Base-by-base conservation (phyloP, 768 basidiomycete species). In the Dioszegia crocea region DNA sequence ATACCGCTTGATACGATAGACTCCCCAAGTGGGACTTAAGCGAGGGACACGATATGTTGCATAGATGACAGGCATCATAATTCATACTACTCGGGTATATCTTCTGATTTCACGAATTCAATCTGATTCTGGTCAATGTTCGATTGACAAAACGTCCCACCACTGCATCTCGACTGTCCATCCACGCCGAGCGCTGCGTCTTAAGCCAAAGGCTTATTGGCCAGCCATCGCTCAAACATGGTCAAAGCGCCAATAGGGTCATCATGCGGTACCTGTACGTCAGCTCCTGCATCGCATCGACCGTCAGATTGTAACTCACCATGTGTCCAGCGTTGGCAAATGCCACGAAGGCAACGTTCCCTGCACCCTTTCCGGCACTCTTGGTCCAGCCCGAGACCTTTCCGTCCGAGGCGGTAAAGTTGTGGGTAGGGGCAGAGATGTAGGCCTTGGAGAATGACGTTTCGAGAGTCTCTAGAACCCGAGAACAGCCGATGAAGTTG, bases 181-280 rank as follows among this genome's bases (percentile, higher is more conserved):
- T n/a, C n/a, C n/a, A n/a, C n/a, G n/a, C n/a, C n/a, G n/a, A n/a
- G n/a, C n/a, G n/a, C n/a, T n/a, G n/a, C n/a, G n/a, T n/a, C 33
- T 14, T 33, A 33, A 33, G 33, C 33, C 33, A 33, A 33, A 27
- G 77, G 72, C 69, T 76, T 65, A 66, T 80, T 77, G 33, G 66
- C 60, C 52, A 80, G 54, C 79, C 79, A 81, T 26, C 73, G 61
- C 10, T 68, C 64, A 63, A 82, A 77, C 68, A 82, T 78, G 61
- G 80, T 90, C 73, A 91, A 78, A 44, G 91, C 84, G 39, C 86
- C 91, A 68, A 89, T 88, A 1, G 91, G 88, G 71, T 93, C 90
- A 77, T 97, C 90, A 70, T 82, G 86, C 4, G 91, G 91, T 8
- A 89, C 89, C 90, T 91, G 88, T 39, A 23, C 31, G 27, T 56